Evolutionary conservation across 371 early-diverging fungal species (phyloP).

Genomic region (Mortierella polycephala): DNA sequence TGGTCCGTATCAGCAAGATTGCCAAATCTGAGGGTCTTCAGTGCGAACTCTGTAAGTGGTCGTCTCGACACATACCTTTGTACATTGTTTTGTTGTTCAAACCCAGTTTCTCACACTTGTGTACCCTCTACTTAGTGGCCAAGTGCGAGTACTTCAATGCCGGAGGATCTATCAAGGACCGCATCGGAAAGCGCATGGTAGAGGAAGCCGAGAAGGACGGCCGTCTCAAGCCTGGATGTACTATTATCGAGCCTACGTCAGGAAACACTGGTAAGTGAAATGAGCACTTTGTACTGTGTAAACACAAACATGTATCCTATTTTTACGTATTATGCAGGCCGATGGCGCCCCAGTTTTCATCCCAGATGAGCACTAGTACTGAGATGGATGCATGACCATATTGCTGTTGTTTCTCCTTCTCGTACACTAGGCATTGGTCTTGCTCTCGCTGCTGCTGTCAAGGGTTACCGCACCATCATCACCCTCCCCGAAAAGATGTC

Average conservation of each 20-base stretch:
- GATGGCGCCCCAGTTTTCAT: too few species aligned
- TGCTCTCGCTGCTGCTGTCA: slow-evolving; percentile 85
- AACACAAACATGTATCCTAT: too few species aligned
- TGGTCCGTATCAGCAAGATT: slow-evolving; percentile 90
- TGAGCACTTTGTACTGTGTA: too few species aligned
- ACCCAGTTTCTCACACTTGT: too few species aligned
- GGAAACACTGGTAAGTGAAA: slow-evolving; percentile 87
- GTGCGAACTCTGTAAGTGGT: slow-evolving; percentile 91
- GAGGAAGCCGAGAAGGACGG: slow-evolving; percentile 95
- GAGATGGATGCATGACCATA: too few species aligned
- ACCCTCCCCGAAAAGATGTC: slow-evolving; percentile 98
- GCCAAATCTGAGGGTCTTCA: slow-evolving; percentile 86
- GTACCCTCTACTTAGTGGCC: slow-evolving; percentile 70
- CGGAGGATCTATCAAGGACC: slow-evolving; percentile 98
- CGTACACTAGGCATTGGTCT: slow-evolving; percentile 23
- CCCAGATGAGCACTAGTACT: too few species aligned
- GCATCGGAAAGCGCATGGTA: slow-evolving; percentile 95
- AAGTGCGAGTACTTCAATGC: slow-evolving; percentile 99
- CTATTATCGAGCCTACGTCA: slow-evolving; percentile 96
- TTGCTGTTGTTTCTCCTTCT: too few species aligned
- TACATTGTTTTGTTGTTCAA: too few species aligned
- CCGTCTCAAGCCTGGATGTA: slow-evolving; percentile 87
- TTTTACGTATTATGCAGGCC: too few species aligned
- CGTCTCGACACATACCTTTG: too few species aligned
- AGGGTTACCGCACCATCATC: slow-evolving; percentile 96